Evolutionary conservation across 2,329 filamentous ascomycete genomes (phyloP).

Genomic region (Aureobasidium subglaciale): DNA sequence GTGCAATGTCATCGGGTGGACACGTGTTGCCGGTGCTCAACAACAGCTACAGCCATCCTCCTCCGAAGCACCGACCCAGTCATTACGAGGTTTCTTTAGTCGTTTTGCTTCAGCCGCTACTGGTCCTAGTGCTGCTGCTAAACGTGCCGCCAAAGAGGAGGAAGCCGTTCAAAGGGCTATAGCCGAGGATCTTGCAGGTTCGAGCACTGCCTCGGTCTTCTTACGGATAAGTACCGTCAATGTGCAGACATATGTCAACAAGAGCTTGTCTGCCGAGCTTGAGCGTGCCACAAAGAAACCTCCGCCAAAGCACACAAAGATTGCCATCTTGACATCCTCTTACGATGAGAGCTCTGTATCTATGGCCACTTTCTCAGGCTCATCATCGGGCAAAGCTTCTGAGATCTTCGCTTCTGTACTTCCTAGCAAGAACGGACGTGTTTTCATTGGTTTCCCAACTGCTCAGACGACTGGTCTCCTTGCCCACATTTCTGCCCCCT

Average conservation of each 20-base stretch:
- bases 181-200: conserved; percentile 62
- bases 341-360: conserved; percentile 73
- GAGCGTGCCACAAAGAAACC: conserved; percentile 96
- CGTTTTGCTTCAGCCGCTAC: conserved; percentile 56
- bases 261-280: conserved; percentile 72
- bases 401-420: conserved; percentile 88
- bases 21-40: conserved; percentile 35
- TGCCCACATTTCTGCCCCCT: conserved; percentile 90
- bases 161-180: conserved; percentile 55
- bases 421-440: conserved; percentile 78
- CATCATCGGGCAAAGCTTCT: conserved; percentile 48
- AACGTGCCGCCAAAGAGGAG: conserved; percentile 57
- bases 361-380: conserved; percentile 44
- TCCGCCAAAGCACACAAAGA: conserved; percentile 76
- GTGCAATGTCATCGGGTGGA: conserved; percentile 84
- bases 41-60: conserved; percentile 18
- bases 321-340: conserved; percentile 84
- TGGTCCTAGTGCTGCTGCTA: conserved; percentile 41
- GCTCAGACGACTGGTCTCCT: conserved; percentile 93
- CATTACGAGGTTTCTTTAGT: conserved; percentile 72
- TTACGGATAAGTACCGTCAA: conserved; percentile 79
- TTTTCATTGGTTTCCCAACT: conserved; percentile 97
- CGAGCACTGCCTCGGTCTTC: conserved; percentile 74
- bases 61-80: conserved; percentile 37
- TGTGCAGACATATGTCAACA: conserved; percentile 67